These are phyloP conservation scores for Lachancea cidri DNA, from an alignment of 805 yeast genomes.

Conservation along the genomic window DNA sequence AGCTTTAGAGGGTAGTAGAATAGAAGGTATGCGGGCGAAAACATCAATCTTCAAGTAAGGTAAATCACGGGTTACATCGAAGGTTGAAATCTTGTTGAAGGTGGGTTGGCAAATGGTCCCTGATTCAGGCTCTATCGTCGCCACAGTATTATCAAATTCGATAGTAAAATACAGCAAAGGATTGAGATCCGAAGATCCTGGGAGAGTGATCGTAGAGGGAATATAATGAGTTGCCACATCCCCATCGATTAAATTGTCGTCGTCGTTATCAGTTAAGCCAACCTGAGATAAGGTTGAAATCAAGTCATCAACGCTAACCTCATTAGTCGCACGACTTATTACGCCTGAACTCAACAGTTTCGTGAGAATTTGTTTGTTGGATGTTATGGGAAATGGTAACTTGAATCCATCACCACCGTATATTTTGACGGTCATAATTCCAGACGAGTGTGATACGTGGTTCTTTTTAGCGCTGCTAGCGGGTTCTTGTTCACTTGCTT, in stretches of 20 bases:
- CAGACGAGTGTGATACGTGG: slow-evolving; percentile 35
- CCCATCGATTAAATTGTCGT: slow-evolving; percentile 33
- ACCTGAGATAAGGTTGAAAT: slow-evolving; percentile 25
- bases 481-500: not conserved
- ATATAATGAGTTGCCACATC: slow-evolving; percentile 33
- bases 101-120: slow-evolving; percentile 75
- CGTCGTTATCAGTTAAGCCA: slow-evolving; percentile 30
- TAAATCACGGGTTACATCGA: slow-evolving; percentile 69
- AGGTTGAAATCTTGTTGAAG: slow-evolving; percentile 86
- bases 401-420: slow-evolving; percentile 63
- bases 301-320: slow-evolving; percentile 22
- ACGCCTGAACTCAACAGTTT: slow-evolving; percentile 59
- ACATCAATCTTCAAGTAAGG: slow-evolving; percentile 69
- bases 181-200: slow-evolving; percentile 50
- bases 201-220: slow-evolving; percentile 52
- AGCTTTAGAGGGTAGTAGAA: slow-evolving; percentile 44
- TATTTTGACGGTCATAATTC: slow-evolving; percentile 71
- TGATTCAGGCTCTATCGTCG: slow-evolving; percentile 78
- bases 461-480: not conserved
- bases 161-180: slow-evolving; percentile 79
- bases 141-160: slow-evolving; percentile 92
- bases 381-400: slow-evolving; percentile 65
- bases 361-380: slow-evolving; percentile 57
- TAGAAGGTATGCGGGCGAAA: slow-evolving; percentile 71
- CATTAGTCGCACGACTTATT: slow-evolving; percentile 16